Conservation (phyloP, 208 protist species). For the Trypanosoma boissoni region DNA sequence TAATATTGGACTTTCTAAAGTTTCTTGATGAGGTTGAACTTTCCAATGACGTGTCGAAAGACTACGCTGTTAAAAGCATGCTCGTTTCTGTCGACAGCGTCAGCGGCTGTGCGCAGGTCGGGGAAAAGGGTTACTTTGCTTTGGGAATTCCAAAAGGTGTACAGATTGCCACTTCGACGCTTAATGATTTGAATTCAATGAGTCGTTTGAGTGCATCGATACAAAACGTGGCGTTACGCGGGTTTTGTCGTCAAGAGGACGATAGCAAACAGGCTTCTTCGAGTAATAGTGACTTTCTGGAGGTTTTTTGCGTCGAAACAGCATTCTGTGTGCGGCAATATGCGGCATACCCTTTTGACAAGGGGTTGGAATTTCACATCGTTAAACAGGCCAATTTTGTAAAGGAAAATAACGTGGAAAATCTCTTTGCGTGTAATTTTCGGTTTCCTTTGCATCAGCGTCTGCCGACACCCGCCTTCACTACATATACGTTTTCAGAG, state of each 20-base stretch:
- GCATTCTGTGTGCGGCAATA: conserved; percentile 66
- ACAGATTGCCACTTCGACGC: conserved; percentile 49
- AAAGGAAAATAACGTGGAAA: conserved; percentile 66
- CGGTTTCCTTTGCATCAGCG: not conserved
- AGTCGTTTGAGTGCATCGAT: conserved; percentile 49
- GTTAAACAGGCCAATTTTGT: conserved; percentile 70
- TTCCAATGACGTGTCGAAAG: conserved; percentile 61
- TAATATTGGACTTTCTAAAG: conserved; percentile 48
- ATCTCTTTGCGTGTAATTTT: conserved; percentile 27
- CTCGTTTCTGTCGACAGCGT: conserved; percentile 34
- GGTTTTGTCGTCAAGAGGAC: conserved; percentile 28
- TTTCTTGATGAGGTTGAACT: conserved; percentile 58
- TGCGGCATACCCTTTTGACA: conserved; percentile 79
- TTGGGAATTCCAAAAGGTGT: conserved; percentile 66
- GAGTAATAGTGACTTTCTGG: conserved; percentile 30
- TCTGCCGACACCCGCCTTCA: not conserved
- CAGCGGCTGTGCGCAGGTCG: conserved; percentile 43
- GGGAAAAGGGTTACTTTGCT: conserved; percentile 46
- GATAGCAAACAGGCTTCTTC: conserved; percentile 23
- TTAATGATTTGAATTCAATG: conserved; percentile 87
- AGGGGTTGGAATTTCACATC: conserved; percentile 56
- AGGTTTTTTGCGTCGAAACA: conserved; percentile 70
- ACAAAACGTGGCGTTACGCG: conserved; percentile 40
- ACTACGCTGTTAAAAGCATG: conserved; percentile 75
- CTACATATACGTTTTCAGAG: too few relatives aligned